Evolutionary conservation across 1,284 basidiomycete species (phyloP).

Genomic region (Phellopilus nigrolimitatus): DNA sequence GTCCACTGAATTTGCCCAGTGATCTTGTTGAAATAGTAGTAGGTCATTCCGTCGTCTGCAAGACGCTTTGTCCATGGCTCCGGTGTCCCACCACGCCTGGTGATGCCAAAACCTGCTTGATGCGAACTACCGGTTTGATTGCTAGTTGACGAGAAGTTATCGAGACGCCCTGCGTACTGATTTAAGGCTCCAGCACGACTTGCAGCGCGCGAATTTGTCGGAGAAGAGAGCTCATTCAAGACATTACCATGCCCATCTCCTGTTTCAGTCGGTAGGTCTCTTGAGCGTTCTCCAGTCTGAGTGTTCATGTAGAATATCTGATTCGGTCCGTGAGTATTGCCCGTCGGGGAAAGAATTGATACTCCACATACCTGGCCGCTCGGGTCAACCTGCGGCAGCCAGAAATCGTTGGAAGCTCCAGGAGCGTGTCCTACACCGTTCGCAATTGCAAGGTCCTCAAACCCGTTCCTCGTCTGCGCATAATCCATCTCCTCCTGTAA

Average conservation of each 20-base stretch:
- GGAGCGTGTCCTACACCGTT: constrained; percentile 25
- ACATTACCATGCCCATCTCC: constrained; percentile 59
- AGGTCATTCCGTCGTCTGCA: constrained; percentile 80
- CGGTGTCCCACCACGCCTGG: constrained; percentile 54
- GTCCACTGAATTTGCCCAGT: constrained; percentile 70
- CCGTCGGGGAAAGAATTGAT: constrained; percentile 9
- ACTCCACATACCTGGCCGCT: constrained; percentile 58
- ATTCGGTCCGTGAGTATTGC: constrained; percentile 5
- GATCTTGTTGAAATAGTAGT: constrained; percentile 73
- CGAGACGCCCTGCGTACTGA: constrained; percentile 30
- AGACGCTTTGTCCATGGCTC: constrained; percentile 77
- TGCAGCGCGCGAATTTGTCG: constrained; percentile 50
- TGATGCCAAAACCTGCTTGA: constrained; percentile 55
- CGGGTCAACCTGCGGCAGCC: constrained; percentile 69
- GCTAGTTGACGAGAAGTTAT: constrained; percentile 22
- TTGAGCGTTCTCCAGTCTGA: constrained; percentile 80
- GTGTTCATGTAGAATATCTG: constrained; percentile 91
- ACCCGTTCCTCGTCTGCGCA: constrained; percentile 24
- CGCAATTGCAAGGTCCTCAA: constrained; percentile 28
- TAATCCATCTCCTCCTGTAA: constrained; percentile 36
- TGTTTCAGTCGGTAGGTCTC: constrained; percentile 75
- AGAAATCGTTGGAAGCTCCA: constrained; percentile 56
- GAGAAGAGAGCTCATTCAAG: constrained; percentile 49
- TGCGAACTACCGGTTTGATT: constrained; percentile 26
- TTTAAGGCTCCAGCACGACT: constrained; percentile 46